Base-by-base conservation (phyloP, 306 rosid species). In the Elaeagnus macrophylla region DNA sequence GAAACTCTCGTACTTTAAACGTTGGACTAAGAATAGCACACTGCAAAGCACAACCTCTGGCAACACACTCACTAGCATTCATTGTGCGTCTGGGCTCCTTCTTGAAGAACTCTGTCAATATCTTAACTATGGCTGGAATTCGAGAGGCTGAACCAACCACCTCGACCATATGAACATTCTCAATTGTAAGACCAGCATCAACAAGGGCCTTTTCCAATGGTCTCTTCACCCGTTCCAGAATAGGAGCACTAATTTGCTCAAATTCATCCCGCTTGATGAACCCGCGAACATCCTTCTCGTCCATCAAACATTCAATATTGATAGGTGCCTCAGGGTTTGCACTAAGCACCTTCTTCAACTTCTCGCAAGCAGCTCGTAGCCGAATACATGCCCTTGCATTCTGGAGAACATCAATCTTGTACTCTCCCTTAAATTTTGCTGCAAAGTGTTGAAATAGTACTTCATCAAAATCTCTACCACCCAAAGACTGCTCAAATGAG, bases 131-230 rank as follows among this genome's bases (percentile, higher is more conserved):
- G 43, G 99, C 93, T 18, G 95, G 99, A 39, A 93, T 77, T 7
- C 96, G 89, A 70, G 99, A 93, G n/a, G 87, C 96, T 9, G 99
- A 93, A 60, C 99, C 99, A 62, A 87, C 87, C 32, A 91, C 82
- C 83, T 91, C 99, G 66, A 91, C 99, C 62, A 64, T 64, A 54
- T 87, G 83, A 9, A 93, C 43, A 54, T 87, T 18, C 37, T 87
- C 96, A 50, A 87, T 15, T 0, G 89, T 58, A 51, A 93, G 96
- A 12, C 79, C 83, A 15, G 96, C 99, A 35, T 93, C 95, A 3
- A 72, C 75, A 63, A 93, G 83, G 57, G 99, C 99, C 67, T 72
- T 83, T 71, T 93, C 95, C 78, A 87, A 68, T 42, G 99, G 96
- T 58, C 63, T 75, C 57, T 84, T 87, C 53, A 87, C 96, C 6